Conservation (phyloP, 352 stramenopile species). For the Sclerospora graminicola region DNA sequence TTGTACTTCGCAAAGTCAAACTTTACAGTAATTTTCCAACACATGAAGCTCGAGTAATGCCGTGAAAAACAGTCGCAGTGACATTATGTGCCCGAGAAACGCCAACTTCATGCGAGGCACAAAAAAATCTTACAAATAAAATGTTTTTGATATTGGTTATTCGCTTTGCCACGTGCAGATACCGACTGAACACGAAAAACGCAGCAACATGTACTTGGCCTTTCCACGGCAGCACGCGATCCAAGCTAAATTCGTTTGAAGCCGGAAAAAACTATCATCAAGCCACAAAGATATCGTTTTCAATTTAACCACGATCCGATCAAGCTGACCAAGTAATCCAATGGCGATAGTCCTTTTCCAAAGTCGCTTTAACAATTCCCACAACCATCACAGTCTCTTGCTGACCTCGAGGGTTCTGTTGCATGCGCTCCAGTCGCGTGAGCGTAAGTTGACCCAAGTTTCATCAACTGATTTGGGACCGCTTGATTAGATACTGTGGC, state of each 20-base stretch:
- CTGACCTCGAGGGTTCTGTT: conserved; percentile 54
- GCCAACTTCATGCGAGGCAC: conserved; percentile 51
- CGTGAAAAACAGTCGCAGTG: conserved; percentile 44
- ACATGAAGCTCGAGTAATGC: conserved; percentile 41
- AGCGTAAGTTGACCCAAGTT: no score
- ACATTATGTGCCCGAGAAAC: conserved; percentile 73
- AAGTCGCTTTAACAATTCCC: no score
- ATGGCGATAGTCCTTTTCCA: conserved; percentile 11
- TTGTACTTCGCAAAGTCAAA: no score
- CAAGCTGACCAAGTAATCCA: conserved; percentile 25
- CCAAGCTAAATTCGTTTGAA: conserved; percentile 49
- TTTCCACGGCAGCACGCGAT: conserved; percentile 36
- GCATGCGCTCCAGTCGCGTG: no score
- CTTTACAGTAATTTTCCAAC: no score
- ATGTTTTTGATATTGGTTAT: conserved; percentile 63
- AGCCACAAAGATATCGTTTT: conserved; percentile 27
- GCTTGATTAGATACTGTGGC: conserved; percentile 73
- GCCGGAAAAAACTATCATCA: conserved; percentile 38
- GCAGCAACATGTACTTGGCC: conserved; percentile 45
- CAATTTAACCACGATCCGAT: conserved; percentile 33
- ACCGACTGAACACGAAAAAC: conserved; percentile 73
- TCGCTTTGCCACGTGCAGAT: conserved; percentile 66
- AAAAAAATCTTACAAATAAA: conserved; percentile 57
- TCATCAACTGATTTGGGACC: no score
- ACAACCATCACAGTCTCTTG: no score